Percentiles rank a stretch among this genome's conserved stretches.
These are phyloP conservation scores for Potentilla sterilis DNA, from an alignment of 306 rosid genomes.

Conservation along the genomic window DNA sequence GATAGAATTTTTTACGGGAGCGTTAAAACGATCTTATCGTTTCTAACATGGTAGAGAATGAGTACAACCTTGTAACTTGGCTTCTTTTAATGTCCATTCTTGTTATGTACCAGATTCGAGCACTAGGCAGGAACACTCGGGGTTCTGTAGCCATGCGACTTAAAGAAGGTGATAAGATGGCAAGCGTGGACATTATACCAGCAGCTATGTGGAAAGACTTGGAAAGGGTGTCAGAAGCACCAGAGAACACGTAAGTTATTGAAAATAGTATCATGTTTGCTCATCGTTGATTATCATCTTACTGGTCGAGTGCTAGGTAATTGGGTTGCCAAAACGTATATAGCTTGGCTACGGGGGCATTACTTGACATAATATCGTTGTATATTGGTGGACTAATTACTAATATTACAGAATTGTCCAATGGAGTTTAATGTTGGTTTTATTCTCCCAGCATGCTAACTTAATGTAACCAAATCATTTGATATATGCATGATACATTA, in stretches of 20 bases:
- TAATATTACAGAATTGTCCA: too few species aligned
- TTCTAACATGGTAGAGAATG: not conserved
- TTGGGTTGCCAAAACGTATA: not conserved
- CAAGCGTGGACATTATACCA: conserved; percentile 86
- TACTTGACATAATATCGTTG: not conserved
- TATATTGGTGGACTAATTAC: too few species aligned
- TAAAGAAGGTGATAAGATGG: conserved; percentile 80
- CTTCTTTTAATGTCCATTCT: conserved; percentile 14
- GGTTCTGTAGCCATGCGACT: conserved; percentile 91
- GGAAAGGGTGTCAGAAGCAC: conserved; percentile 41
- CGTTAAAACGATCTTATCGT: not conserved
- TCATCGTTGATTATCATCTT: not conserved
- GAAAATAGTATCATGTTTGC: conserved; percentile 3
- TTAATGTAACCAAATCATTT: not conserved
- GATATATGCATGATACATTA: not conserved
- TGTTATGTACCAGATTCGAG: conserved; percentile 65
- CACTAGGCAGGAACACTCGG: conserved; percentile 81
- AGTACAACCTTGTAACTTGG: not conserved
- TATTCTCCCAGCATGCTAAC: not conserved
- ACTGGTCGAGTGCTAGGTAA: conserved; percentile 12
- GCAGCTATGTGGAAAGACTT: conserved; percentile 66
- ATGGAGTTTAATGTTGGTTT: not conserved
- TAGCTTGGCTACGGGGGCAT: not conserved
- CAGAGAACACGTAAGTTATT: conserved; percentile 49
- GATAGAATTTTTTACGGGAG: not conserved